These are phyloP conservation scores for Phytophthora cryptogea DNA, from an alignment of 352 stramenopile species.

Conservation along the genomic window DNA sequence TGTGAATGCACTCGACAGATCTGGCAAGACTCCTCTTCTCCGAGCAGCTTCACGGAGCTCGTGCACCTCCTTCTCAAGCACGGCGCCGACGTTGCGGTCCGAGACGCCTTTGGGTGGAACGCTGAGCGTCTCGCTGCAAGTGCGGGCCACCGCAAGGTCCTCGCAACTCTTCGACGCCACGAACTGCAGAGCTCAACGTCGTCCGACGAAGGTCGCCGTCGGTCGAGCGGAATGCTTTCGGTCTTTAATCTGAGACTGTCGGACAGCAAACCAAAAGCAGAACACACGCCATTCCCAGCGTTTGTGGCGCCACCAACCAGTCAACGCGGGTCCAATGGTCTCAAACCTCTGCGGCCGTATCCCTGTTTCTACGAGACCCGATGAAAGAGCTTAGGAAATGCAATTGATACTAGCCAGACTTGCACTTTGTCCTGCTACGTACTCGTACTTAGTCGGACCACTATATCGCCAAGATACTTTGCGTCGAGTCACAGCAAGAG, in stretches of 20 bases:
- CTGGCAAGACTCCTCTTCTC: slow-evolving; percentile 26
- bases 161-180: slow-evolving; percentile 15
- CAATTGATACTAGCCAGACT: no score
- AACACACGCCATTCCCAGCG: slow-evolving; percentile 2
- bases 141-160: slow-evolving; percentile 12
- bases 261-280: background rate
- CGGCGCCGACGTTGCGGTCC: slow-evolving; percentile 7
- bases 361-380: background rate
- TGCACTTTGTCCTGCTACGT: background rate
- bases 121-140: slow-evolving; percentile 16
- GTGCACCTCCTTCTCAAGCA: slow-evolving; percentile 23
- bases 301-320: slow-evolving; percentile 1
- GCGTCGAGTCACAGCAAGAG: background rate
- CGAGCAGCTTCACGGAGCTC: slow-evolving; percentile 13
- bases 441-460: background rate
- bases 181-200: background rate
- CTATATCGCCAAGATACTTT: slow-evolving; percentile 3
- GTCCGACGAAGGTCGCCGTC: background rate
- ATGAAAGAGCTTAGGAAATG: background rate
- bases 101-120: slow-evolving; percentile 23
- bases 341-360: slow-evolving; percentile 15
- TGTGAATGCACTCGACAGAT: slow-evolving; percentile 22
- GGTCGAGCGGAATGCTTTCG: slow-evolving; percentile 5
- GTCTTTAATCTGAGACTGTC: slow-evolving; percentile 3
- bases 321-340: background rate